Base-by-base conservation (phyloP, 108 stramenopile species). In the Asterionellopsis glacialis region DNA sequence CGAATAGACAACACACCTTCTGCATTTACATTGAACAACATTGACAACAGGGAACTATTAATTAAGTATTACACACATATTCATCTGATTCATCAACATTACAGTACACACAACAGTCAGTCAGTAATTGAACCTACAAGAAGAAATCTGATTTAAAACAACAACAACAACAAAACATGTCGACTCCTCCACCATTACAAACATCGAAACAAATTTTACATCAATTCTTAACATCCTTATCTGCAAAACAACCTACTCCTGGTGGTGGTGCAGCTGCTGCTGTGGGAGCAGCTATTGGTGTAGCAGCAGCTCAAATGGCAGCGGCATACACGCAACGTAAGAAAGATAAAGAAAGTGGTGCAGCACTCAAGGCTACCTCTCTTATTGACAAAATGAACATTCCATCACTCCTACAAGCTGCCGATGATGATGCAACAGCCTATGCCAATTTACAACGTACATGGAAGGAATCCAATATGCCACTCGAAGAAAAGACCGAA, bases 231-330 rank as follows among this genome's bases (percentile, higher is more conserved):
- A 33, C 5, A 5, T 33, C 61, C 13, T 68, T 90, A 16, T 65
- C 85, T 9, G 69, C 84, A 18, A 90, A 90, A 55, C 83, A 84
- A 66, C 83, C 88, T 11, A 86, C 85, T 10, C 88, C 88, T 0
- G 88, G 88, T 14, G 88, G 88, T 57, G 88, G 88, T 39, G 84
- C 88, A 3, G 83, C 88, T 3, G 88, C 88, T 19, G 88, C 88
- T 0, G 69, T 90, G 1, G 69, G 75, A 3, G 88, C 88, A n/a
- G 78, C 85, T 13, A 69, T 90, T 23, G 88, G 88, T 15, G 74
- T 80, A 3, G 80, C 83, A 11, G 76, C 88, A 11, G 84, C 88
- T 0, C 38, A 55, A n/a, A 90, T 90, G 88, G 62, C 84, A 13
- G 88, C 82, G 3, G 67, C 81, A 22, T 90, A 90, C 76, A 90